phyloP scores from a whole-genome alignment of 2,329 filamentous ascomycete species.

The Alternaria brassicicola region DNA sequence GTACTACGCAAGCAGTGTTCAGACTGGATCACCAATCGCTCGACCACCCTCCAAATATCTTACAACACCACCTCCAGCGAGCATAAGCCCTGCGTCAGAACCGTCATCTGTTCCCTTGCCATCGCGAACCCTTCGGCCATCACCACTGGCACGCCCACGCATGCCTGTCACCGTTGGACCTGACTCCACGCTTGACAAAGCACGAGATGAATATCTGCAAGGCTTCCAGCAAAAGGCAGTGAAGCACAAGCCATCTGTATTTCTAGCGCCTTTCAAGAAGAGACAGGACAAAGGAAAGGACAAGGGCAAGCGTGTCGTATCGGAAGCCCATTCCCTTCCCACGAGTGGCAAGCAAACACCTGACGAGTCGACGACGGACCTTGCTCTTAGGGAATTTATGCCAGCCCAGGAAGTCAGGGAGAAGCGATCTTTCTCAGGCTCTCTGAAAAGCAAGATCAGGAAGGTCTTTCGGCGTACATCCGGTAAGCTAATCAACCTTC shows the following conservation, averaged over 20 bases:
- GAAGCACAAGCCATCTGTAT: slow-evolving; percentile 52
- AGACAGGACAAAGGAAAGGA: slow-evolving; percentile 42
- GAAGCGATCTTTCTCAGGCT: slow-evolving; percentile 67
- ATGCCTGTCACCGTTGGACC: slow-evolving; percentile 33
- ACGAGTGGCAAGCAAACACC: slow-evolving; percentile 13
- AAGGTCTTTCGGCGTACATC: slow-evolving; percentile 59
- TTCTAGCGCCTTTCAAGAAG: slow-evolving; percentile 54
- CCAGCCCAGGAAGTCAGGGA: slow-evolving; percentile 56
- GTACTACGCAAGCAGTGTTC: slow-evolving; percentile 48
- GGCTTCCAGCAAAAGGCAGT: slow-evolving; percentile 50
- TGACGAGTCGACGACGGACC: slow-evolving; percentile 15
- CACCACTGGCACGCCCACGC: slow-evolving; percentile 31
- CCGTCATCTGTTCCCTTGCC: background rate
- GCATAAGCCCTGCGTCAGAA: slow-evolving; percentile 12
- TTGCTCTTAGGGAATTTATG: slow-evolving; percentile 28
- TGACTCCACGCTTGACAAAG: slow-evolving; percentile 38
- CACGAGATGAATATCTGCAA: slow-evolving; percentile 51
- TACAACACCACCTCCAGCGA: slow-evolving; percentile 27
- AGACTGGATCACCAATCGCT: slow-evolving; percentile 46
- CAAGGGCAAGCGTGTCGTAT: slow-evolving; percentile 19
- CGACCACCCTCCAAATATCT: slow-evolving; percentile 44
- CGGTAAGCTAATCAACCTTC: slow-evolving; percentile 44
- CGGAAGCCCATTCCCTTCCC: slow-evolving; percentile 25
- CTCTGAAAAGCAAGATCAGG: slow-evolving; percentile 66
- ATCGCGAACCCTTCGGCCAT: slow-evolving; percentile 17